A percentile compares a stretch with the other conserved stretches of the same genome.
phyloP scores from a whole-genome alignment of 164 flowering plant species.

The Stephania cephalantha region DNA sequence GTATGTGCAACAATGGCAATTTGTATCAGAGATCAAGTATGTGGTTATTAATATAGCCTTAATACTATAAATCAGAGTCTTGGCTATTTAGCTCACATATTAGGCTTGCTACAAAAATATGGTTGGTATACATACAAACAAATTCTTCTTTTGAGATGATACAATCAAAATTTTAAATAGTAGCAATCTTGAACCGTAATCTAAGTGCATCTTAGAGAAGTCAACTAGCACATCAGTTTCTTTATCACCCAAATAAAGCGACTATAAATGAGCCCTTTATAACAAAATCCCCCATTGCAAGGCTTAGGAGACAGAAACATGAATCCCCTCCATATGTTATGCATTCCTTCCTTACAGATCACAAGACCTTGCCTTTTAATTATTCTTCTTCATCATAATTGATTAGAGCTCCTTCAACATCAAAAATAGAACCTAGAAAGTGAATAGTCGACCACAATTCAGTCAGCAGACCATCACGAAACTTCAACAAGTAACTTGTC shows the following conservation, averaged over 20 bases:
- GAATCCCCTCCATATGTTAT: neutral
- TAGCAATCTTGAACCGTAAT: neutral
- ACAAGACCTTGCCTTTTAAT: neutral
- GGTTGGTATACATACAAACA: neutral
- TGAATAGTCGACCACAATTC: neutral
- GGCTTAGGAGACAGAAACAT: neutral
- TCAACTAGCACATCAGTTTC: neutral
- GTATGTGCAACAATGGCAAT: no score
- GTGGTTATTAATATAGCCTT: no score
- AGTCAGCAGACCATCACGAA: neutral
- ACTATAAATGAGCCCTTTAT: no score
- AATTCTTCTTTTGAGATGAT: no score
- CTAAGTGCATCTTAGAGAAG: no score
- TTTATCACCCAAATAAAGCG: no score
- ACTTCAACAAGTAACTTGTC: neutral
- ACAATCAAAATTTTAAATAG: no score
- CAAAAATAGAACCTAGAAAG: neutral
- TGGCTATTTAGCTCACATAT: neutral
- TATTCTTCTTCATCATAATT: neutral
- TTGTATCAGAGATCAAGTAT: no score
- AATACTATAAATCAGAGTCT: neutral
- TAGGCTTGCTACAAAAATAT: neutral
- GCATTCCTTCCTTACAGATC: neutral
- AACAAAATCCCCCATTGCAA: neutral
- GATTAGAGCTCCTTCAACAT: neutral